Evolutionary conservation across 345 rosid genomes (phyloP), one percentile per base, ranked within the genome.

Genomic region (Bretschneidera sinensis): DNA sequence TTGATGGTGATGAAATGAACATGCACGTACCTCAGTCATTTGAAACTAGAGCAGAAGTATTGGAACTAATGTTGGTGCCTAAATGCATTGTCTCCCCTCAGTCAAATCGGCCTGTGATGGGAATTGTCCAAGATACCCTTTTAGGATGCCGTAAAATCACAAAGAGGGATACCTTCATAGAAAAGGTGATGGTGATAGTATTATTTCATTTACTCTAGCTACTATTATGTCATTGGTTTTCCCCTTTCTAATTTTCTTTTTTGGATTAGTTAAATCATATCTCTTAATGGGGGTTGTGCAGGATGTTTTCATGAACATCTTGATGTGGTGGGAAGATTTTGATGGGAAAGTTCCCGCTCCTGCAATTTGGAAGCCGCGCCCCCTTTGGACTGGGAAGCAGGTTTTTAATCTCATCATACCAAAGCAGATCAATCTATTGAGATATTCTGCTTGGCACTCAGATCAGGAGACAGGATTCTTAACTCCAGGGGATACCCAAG

Each of bases 281-380:
- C 61, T 0, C 35, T 18, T 24, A 49, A 24, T 58, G 43, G n/a
- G n/a, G n/a, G 19, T 25, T 58, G 47, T 67, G 58, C 81, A 92
- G 99, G 97, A 92, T 74, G 99, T 92, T 20, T 92, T 92, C 64
- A 92, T 92, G 99, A 92, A 92, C 71, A 80, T 73, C 49, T 84
- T 92, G 77, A 92, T 92, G 97, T 92, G 99, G 99, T 92, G 99
- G 99, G 99, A 92, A 80, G 99, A 92, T 74, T 92, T 92, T 50
- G 99, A 92, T 60, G 99, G 99, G 72, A 89, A 92, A 79, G 79
- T 92, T 76, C 97, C 99, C 24, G 87, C 97, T 39, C 99, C 99
- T 48, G 80, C 97, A 68, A 79, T 92, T 79, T 67, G 87, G 79
- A 87, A 88, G 81, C 99, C 97, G 28, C 84, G 96, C 15, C 97